Evolutionary conservation across 768 basidiomycete genomes (phyloP).

Genomic region (Clitopilus passeckerianus): DNA sequence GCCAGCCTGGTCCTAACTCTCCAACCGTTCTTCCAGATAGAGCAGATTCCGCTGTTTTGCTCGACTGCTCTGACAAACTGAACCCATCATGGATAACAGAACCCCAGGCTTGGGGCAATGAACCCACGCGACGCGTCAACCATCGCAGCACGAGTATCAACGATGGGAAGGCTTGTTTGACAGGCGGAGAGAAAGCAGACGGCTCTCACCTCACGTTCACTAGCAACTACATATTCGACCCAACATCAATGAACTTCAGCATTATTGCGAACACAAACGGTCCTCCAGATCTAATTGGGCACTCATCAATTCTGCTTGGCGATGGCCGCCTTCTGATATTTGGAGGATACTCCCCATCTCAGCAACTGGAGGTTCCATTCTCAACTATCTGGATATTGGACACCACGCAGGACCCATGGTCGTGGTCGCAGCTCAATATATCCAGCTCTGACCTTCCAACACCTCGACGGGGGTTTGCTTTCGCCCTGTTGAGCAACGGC

Average conservation of each 20-base stretch:
- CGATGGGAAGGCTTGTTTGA: slow-evolving; percentile 56
- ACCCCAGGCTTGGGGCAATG: slow-evolving; percentile 47
- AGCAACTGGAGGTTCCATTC: slow-evolving; percentile 46
- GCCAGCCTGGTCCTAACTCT: slow-evolving; percentile 61
- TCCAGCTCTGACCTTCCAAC: slow-evolving; percentile 37
- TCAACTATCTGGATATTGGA: slow-evolving; percentile 60
- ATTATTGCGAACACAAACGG: slow-evolving; percentile 47
- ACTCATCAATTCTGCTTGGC: slow-evolving; percentile 61
- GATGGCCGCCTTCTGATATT: slow-evolving; percentile 70
- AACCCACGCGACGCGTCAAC: slow-evolving; percentile 75
- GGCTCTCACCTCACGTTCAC: slow-evolving; percentile 61
- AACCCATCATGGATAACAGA: slow-evolving; percentile 43
- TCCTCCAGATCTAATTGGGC: slow-evolving; percentile 70
- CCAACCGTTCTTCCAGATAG: slow-evolving; percentile 40
- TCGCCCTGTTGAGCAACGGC: slow-evolving; percentile 41
- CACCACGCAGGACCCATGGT: slow-evolving; percentile 36
- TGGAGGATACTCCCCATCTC: slow-evolving; percentile 61
- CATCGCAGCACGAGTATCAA: slow-evolving; percentile 53
- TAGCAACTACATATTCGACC: slow-evolving; percentile 62
- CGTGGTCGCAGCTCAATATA: slow-evolving; percentile 47
- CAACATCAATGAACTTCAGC: slow-evolving; percentile 44
- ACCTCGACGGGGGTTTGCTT: slow-evolving; percentile 62
- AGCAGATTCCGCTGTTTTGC: slow-evolving; percentile 59
- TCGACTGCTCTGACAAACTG: slow-evolving; percentile 36
- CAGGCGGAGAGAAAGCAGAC: slow-evolving; percentile 82